These are phyloP conservation scores for Exophiala sideris DNA, from an alignment of 2,329 filamentous ascomycete species.

Conservation along the genomic window DNA sequence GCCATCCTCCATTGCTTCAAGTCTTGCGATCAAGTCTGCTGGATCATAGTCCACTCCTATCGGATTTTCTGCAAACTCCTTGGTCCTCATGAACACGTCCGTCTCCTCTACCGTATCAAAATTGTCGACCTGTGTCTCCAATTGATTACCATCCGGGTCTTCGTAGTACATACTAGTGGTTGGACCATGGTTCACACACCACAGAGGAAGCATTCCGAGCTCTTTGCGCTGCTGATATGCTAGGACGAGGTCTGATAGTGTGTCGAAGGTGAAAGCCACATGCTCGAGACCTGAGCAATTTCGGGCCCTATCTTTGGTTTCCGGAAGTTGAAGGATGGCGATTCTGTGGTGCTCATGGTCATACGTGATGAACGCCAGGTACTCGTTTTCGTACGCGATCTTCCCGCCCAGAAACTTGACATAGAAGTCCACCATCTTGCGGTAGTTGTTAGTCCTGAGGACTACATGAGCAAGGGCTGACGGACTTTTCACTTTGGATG, in stretches of 20 bases:
- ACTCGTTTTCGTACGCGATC: background rate
- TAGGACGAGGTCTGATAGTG: constrained; percentile 35
- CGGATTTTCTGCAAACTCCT: constrained; percentile 2
- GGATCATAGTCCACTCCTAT: constrained; percentile 12
- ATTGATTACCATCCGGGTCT: constrained; percentile 49
- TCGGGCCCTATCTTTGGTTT: constrained; percentile 17
- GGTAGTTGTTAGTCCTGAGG: background rate
- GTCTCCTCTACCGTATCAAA: constrained; percentile 28
- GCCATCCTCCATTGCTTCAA: background rate
- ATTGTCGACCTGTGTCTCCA: constrained; percentile 49
- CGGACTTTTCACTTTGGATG: background rate
- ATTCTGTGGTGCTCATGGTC: constrained; percentile 38
- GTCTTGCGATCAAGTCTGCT: background rate
- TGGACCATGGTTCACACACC: constrained; percentile 48
- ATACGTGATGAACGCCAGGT: constrained; percentile 1
- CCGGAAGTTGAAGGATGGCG: constrained; percentile 37
- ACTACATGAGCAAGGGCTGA: background rate
- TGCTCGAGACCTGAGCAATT: constrained; percentile 39
- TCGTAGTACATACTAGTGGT: constrained; percentile 49
- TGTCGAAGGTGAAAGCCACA: constrained; percentile 42
- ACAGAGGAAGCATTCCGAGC: constrained; percentile 34
- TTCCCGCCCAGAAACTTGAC: background rate
- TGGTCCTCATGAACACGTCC: background rate
- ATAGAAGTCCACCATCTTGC: background rate
- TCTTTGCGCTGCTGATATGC: constrained; percentile 35